phyloP scores from a whole-genome alignment of 2,329 filamentous ascomycete genomes.

The Aulographum hederae region DNA sequence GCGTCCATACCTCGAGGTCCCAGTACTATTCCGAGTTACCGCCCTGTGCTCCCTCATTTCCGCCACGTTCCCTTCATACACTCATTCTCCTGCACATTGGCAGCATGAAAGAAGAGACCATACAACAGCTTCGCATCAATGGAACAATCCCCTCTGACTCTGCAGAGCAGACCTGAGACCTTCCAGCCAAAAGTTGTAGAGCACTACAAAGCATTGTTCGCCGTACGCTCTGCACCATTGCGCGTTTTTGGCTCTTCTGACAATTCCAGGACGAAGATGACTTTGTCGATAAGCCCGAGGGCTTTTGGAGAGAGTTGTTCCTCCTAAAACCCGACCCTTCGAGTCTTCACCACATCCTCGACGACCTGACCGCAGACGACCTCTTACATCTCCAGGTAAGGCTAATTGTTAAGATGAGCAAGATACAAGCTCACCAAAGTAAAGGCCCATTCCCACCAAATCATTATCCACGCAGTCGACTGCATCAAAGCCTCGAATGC shows the following conservation, averaged over 20 bases:
- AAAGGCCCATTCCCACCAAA: slow-evolving; percentile 50
- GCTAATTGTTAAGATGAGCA: background rate
- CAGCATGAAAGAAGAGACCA: too few species aligned
- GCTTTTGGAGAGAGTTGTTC: slow-evolving; percentile 95
- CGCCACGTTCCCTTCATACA: too few species aligned
- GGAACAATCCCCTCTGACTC: slow-evolving; percentile 85
- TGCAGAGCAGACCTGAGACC: slow-evolving; percentile 72
- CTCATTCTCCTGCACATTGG: too few species aligned
- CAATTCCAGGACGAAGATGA: slow-evolving; percentile 36
- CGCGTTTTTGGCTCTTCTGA: slow-evolving; percentile 5
- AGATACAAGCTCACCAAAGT: slow-evolving; percentile 1
- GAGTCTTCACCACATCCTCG: slow-evolving; percentile 49
- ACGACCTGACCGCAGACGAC: slow-evolving; percentile 52
- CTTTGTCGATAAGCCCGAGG: slow-evolving; percentile 55
- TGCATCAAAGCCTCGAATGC: slow-evolving; percentile 43
- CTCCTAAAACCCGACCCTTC: slow-evolving; percentile 62
- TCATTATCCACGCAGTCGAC: slow-evolving; percentile 57
- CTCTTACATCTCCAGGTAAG: slow-evolving; percentile 54
- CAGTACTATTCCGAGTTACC: too few species aligned
- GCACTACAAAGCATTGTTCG: slow-evolving; percentile 72
- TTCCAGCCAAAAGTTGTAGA: slow-evolving; percentile 90
- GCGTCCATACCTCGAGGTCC: too few species aligned
- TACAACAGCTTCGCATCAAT: too few species aligned
- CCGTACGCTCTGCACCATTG: slow-evolving; percentile 18
- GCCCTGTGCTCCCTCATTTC: too few species aligned